Evolutionary conservation across 1,139 yeast genomes (phyloP), one percentile per base, ranked within the genome.

Genomic region (Suhomyces panamericanus): DNA sequence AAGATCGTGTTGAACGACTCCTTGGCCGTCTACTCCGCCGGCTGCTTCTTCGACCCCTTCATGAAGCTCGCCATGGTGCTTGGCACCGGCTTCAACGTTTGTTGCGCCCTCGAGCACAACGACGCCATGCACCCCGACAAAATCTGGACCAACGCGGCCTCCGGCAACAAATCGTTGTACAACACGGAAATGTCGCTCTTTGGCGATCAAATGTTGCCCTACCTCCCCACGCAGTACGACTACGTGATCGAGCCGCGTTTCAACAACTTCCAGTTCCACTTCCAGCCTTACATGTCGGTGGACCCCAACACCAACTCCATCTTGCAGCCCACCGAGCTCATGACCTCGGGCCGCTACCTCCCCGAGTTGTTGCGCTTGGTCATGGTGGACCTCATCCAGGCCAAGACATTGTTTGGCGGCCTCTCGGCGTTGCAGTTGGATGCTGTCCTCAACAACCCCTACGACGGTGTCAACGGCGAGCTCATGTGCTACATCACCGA

Each of bases 331-430:
- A 61, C 73, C 37, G 85, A 80, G 56, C 63, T 76, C 47, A 64
- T 78, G 67, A 71, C 81, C 32, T 68, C 80, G 39, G 85, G 85
- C 1, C 64, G 85, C 52, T 80, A 80, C 58, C 64, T 80, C 42
- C 79, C 81, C 10, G 85, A 80, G 54, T 58, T 79, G 46, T 62
- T 75, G 6, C 63, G 85, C 39, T 60, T 75, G 44, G 69, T 69
- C 3, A 44, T 78, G 34, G 55, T 66, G 27, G 75, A 70, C 38
- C 55, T 73, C 51, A 56, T 67, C 31, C 58, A 60, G 2, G 49
- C 51, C 6, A 52, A 58, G 6, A 73, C 69, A 48, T 45, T 77
- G 10, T 74, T 76, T 44, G 40, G 39, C 26, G 43, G 52, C 33
- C 54, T 60, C n/a, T 38, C 44, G n/a, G 35, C 43, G 20, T 12